Percentiles rank a stretch among this genome's conserved stretches.
These are phyloP conservation scores for Colletotrichum falcatum DNA, from an alignment of 2,329 filamentous ascomycete genomes.

Conservation along the genomic window DNA sequence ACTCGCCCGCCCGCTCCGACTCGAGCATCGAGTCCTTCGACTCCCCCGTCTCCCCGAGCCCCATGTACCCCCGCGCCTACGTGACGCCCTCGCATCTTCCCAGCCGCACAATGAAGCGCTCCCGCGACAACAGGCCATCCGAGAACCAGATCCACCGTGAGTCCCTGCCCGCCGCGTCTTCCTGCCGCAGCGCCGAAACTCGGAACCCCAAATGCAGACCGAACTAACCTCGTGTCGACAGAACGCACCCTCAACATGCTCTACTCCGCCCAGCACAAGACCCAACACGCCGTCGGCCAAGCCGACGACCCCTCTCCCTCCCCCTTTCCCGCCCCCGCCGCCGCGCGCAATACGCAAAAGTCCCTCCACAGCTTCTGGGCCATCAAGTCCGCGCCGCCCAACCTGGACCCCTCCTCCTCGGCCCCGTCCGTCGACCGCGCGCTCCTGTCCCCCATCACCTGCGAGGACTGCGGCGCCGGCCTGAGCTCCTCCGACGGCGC, in stretches of 20 bases:
- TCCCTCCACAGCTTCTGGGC: constrained; percentile 73
- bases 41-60: constrained; percentile 45
- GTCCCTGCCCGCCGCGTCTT: constrained; percentile 45
- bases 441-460: constrained; percentile 50
- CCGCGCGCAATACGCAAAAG: constrained; percentile 53
- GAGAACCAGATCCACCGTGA: constrained; percentile 67
- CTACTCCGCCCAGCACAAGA: constrained; percentile 64
- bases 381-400: constrained; percentile 56
- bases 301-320: constrained; percentile 38
- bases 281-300: constrained; percentile 40
- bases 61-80: constrained; percentile 47
- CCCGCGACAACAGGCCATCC: constrained; percentile 69
- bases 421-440: constrained; percentile 72
- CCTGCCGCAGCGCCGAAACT: background rate
- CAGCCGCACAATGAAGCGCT: constrained; percentile 71
- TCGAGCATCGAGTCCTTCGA: constrained; percentile 52
- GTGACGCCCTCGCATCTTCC: constrained; percentile 58
- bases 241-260: constrained; percentile 69
- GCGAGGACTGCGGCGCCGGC: constrained; percentile 65
- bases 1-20: constrained; percentile 51
- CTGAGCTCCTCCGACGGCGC: constrained; percentile 42
- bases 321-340: constrained; percentile 21
- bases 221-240: constrained; percentile 44
- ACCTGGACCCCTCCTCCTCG: constrained; percentile 44
- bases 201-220: constrained; percentile 2